Percentiles rank a stretch among this genome's conserved stretches.
Evolutionary conservation across 1,139 yeast species (phyloP).

Genomic region (Scheffersomyces segobiensis): DNA sequence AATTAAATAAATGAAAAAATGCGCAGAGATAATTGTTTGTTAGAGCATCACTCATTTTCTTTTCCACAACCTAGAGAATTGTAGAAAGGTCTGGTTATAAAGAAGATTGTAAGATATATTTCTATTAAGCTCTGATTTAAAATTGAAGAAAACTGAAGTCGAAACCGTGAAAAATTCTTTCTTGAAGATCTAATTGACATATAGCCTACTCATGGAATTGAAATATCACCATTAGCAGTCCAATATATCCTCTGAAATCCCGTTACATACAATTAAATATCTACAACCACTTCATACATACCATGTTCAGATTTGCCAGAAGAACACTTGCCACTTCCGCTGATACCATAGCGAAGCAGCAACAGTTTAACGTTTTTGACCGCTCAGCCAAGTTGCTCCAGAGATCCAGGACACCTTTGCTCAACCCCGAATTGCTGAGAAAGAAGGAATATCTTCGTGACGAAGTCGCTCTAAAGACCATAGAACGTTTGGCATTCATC

Average conservation of each 20-base stretch:
- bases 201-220: neutral
- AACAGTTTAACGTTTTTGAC: constrained; percentile 64
- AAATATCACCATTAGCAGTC: neutral
- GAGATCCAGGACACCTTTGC: constrained; percentile 51
- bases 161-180: neutral
- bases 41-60: neutral
- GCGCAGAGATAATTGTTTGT: neutral
- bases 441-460: constrained; percentile 75
- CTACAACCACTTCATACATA: neutral
- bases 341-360: constrained; percentile 18
- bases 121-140: no score
- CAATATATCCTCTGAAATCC: neutral
- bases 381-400: constrained; percentile 61
- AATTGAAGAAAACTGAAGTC: no score
- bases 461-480: constrained; percentile 71
- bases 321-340: constrained; percentile 26
- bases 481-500: constrained; percentile 74
- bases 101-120: neutral
- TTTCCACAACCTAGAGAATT: neutral
- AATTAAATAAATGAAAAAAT: neutral
- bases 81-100: neutral
- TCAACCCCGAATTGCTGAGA: constrained; percentile 45
- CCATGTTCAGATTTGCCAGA: constrained; percentile 1
- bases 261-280: no score
- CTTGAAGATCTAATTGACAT: neutral